Evolutionary conservation across 305 asterid genomes (phyloP), one percentile per base, ranked within the genome.

Genomic region (Fraxinus dipetala): DNA sequence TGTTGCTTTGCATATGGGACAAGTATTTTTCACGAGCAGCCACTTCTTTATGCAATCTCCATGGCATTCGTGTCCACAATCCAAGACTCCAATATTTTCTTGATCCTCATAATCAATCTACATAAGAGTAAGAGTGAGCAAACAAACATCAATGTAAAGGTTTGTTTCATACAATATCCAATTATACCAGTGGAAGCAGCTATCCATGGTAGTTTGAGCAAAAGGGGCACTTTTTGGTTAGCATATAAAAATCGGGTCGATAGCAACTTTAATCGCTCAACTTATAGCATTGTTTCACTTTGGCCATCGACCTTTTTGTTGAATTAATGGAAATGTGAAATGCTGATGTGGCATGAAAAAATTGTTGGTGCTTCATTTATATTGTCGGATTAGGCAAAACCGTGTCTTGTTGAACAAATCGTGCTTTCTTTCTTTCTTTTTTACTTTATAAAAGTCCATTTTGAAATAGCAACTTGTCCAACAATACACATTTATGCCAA

Each of bases 41-140:
- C 96, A 94, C 75, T 85, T 87, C 88, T 86, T 88, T 30, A 92
- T 78, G 88, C 98, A 94, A 1, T 87, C 93, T 0, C 61, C 78
- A 78, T 94, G 98, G 76, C 89, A 92, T 74, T 90, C 95, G n/a
- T 93, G 98, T 4, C 93, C 85, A 67, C 97, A 93, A 8, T 89
- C 89, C 6, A 92, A 86, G 6, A 80, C 79, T 67, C 93, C 97
- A 0, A 91, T 80, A 38, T 35, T 61, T 32, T 89, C 94, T 30
- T 54, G 85, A 18, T 78, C 24, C 82, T 82, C 84, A 45, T 87
- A 92, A 38, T 87, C 92, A 26, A 32, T 78, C 94, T 92, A 82
- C 81, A 40, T 61, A 35, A 80, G 69, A 20, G 31, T 38, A 30
- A 80, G 28, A 56, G 6, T 2, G 69, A 59, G 61, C 22, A 16